Base-by-base conservation (phyloP, 495 filamentous ascomycete species). In the Tetracladium marchalianum region DNA sequence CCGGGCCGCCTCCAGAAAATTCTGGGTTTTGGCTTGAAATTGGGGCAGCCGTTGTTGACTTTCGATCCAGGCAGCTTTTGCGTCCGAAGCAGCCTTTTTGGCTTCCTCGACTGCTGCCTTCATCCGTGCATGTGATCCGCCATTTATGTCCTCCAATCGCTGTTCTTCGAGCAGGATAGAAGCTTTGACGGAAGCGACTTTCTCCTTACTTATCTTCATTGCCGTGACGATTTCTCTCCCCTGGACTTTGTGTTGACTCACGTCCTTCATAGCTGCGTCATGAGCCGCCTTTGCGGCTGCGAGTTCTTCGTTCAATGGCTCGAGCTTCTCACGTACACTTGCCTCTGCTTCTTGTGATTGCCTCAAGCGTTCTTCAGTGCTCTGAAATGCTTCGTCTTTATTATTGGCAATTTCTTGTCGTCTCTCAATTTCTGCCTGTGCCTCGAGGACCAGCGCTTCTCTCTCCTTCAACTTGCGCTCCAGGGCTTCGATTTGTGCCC, bases 371-470 rank as follows among this genome's bases (percentile, higher is more conserved):
- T 67, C 63, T 17, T 63, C 56, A 3, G 57, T 56, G 19, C 56
- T 52, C 42, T 67, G 63, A 9, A 73, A 63, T 17, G 24, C 12
- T 11, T 43, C 10, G 36, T 59, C 62, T 54, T 66, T 54, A n/a
- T 62, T 61, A 18, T 49, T 39, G 11, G 44, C 51, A 12, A 5
- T 37, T 16, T 13, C 39, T 34, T 57, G 38, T 33, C 52, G 51
- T 8, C 47, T 24, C 5, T 48, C 41, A 32, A 60, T 54, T 33
- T 62, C 59, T 12, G 54, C 50, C 39, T 60, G 47, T 0, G 80
- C 55, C 44, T 77, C 78, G 41, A 67, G 69, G 38, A 83, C 73
- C n/a, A 84, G 78, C 9, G 73, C 75, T 44, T 94, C 85, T 24
- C 64, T 66, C 24, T 68, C 64, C 13, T 60, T 58, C 11, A 80